Base-by-base conservation (phyloP, 345 rosid genomes). In the Erysimum cheiranthoides region DNA sequence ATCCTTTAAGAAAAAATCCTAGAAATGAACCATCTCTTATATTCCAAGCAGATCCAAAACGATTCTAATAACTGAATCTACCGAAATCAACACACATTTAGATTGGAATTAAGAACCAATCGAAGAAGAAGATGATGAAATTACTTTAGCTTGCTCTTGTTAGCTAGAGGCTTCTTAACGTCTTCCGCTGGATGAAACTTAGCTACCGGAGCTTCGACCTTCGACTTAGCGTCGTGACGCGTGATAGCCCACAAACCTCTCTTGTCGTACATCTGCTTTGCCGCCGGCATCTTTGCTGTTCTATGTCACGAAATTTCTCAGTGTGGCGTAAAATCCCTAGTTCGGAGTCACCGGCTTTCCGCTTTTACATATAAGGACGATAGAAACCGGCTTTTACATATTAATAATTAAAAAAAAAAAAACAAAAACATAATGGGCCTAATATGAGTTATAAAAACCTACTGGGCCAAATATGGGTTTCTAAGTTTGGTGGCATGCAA, bases 141-240 rank as follows among this genome's bases (percentile, higher is more conserved):
- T 53, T 53, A 88, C 90, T 84, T 88, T 21, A 88, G 90, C 74
- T 88, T 84, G 42, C 88, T 93, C 76, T 86, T 90, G 83, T 92
- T 92, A 13, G 75, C 60, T 9, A 94, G 86, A 0, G 96, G 97
- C 73, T 86, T 90, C 85, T 89, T 94, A 17, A 92, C 85, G 42
- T 94, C 97, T 36, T 94, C 98, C 2, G 96, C 96, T 0, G 96
- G 88, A 63, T 86, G 86, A 70, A 84, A 88, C 84, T 86, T 84
- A 17, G 86, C 83, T 11, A 73, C 86, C 6, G 90, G 70, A 67
- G 90, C 75, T 2, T 81, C 75, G 1, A 85, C 83, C 68, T 85
- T 86, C 1, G 87, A 63, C 71, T 84, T 80, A 53, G 92, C 86
- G 40, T 85, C 89, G 77, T 94, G 97, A 78, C 80, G 91, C 3